phyloP scores from a whole-genome alignment of 371 early-diverging fungal species.

The Saksenaea oblongispora region DNA sequence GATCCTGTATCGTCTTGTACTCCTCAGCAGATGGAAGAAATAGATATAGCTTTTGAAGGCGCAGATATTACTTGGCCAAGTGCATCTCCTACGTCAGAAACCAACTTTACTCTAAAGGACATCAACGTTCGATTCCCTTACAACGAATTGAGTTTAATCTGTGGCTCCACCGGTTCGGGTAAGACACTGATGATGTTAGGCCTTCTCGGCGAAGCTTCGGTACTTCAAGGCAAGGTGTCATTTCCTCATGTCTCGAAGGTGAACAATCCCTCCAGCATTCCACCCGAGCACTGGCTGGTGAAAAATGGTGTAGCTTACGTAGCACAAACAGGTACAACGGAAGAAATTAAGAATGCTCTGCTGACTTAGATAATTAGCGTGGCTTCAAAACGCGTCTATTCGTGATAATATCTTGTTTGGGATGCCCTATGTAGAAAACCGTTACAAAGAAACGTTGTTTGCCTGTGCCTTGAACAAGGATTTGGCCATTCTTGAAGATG shows the following conservation, averaged over 20 bases:
- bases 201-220: constrained; percentile 63
- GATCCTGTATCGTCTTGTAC: no score
- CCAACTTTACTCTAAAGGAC: constrained; percentile 35
- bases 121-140: constrained; percentile 50
- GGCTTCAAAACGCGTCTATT: constrained; percentile 77
- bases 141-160: constrained; percentile 53
- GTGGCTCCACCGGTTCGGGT: constrained; percentile 72
- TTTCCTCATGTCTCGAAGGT: constrained; percentile 29
- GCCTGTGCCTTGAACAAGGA: constrained; percentile 43
- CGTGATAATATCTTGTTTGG: constrained; percentile 50
- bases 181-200: constrained; percentile 66
- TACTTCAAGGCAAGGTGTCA: constrained; percentile 32
- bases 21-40: constrained; percentile 5
- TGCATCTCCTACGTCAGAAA: neutral
- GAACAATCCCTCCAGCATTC: neutral
- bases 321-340: neutral
- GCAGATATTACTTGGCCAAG: constrained; percentile 24
- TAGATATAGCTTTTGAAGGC: constrained; percentile 37
- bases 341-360: neutral
- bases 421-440: constrained; percentile 23
- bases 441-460: constrained; percentile 54
- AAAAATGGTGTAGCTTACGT: neutral
- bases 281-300: neutral
- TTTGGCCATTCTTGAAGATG: constrained; percentile 55
- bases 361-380: constrained; percentile 51